These are phyloP conservation scores for Sphagnum magellanicum DNA, from an alignment of 228 moss, liverwort and hornwort genomes.

Conservation along the genomic window DNA sequence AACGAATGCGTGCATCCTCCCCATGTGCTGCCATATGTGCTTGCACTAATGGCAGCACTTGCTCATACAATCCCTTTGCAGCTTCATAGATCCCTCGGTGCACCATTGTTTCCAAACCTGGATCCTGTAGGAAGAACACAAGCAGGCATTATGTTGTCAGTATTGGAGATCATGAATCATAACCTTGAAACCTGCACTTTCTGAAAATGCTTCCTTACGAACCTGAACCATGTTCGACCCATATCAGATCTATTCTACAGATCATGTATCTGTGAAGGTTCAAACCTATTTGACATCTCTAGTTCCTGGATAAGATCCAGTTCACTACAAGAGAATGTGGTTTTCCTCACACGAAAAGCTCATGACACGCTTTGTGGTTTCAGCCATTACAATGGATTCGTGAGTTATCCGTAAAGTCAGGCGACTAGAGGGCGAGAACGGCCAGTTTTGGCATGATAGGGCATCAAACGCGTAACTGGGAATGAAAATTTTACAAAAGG, in stretches of 20 bases:
- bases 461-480: too few relatives aligned
- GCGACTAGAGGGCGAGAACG: too few relatives aligned
- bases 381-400: too few relatives aligned
- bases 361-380: too few relatives aligned
- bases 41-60: slow-evolving; percentile 40
- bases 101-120: slow-evolving; percentile 22
- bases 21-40: slow-evolving; percentile 38
- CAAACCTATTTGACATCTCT: neutral
- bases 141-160: neutral
- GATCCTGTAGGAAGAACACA: neutral
- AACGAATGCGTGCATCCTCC: slow-evolving; percentile 31
- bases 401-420: too few relatives aligned
- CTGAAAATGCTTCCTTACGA: too few relatives aligned
- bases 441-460: too few relatives aligned
- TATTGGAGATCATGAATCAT: neutral
- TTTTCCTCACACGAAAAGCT: too few relatives aligned
- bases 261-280: neutral
- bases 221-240: too few relatives aligned
- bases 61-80: slow-evolving; percentile 29
- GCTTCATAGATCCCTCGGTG: slow-evolving; percentile 45
- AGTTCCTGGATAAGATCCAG: neutral
- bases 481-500: too few relatives aligned
- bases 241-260: neutral
- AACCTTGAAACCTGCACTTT: too few relatives aligned
- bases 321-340: neutral